Base-by-base conservation (phyloP, 371 early-diverging fungal species). In the Zopfochytrium polystomum region DNA sequence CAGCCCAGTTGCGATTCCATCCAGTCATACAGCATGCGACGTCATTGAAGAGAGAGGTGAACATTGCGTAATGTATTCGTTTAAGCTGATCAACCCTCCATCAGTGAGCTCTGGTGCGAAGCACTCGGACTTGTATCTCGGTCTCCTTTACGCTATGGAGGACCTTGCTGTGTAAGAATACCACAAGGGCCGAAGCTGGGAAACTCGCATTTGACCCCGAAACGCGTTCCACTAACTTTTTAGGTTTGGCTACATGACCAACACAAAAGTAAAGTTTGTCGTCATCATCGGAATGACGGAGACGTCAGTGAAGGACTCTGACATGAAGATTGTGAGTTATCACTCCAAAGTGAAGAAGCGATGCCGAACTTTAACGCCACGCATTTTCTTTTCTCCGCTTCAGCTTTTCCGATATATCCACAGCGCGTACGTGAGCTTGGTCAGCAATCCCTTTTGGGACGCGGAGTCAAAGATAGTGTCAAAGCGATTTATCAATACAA, bases 221-320 rank as follows among this genome's bases (percentile, higher is more conserved):
- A 0, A 13, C 25, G 49, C 13, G 25, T 49, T 49, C 25, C 9
- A 31, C 13, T 9, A 15, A 27, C 18, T 15, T 29, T 52, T 22
- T 67, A 88, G 88, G 1, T 88, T 89, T 58, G 94, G 93, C 4
- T 92, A 90, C 67, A 83, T 90, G 53, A 87, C 90, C 60, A 94
- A 92, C 67, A 92, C 94, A 1, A 80, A 86, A 38, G 80, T 89
- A 52, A 89, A 90, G 47, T 83, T 92, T 60, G 77, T 93, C 2
- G 76, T 90, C 0, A 83, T 94, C 1, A 78, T 90, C 2, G 81
- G 86, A 13, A 83, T 89, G 2, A 81, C 86, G 0, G 92, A 92
- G 63, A 80, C 85, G 7, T 70, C 85, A 20, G 87, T 91, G 58
- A 87, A 88, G 55, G 90, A 87, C 64, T 77, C 83, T 13, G 90